These are phyloP conservation scores for Cavenderia fasciculata DNA, from an alignment of 78 protist species.

Conservation along the genomic window DNA sequence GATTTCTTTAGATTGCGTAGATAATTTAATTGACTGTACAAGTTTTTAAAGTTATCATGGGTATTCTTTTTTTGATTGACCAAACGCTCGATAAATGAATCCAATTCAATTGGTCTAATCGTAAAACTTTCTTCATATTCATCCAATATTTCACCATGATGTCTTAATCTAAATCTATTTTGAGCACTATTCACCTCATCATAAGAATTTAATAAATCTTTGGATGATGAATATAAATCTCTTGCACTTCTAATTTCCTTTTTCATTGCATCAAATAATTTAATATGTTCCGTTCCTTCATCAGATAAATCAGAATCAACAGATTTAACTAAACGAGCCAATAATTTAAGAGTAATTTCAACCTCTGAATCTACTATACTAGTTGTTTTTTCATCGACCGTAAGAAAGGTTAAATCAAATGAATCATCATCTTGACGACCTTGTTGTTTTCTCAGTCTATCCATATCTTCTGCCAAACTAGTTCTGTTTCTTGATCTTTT, in stretches of 20 bases:
- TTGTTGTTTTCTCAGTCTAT: too few species aligned
- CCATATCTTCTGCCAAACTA: too few species aligned
- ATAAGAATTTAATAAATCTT: slow-evolving; percentile 29
- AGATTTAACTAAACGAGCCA: background rate
- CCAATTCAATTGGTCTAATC: slow-evolving; percentile 18
- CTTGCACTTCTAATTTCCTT: background rate
- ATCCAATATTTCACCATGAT: slow-evolving; percentile 57
- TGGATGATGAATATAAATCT: slow-evolving; percentile 21
- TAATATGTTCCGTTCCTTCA: slow-evolving; percentile 43
- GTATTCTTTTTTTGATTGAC: slow-evolving; percentile 26
- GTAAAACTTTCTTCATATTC: slow-evolving; percentile 22
- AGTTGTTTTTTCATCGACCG: background rate
- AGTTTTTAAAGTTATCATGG: slow-evolving; percentile 18
- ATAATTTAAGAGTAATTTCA: slow-evolving; percentile 18
- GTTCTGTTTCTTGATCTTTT: too few species aligned
- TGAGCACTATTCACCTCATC: slow-evolving; percentile 42
- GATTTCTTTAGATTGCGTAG: slow-evolving; percentile 9
- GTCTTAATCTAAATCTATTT: slow-evolving; percentile 10
- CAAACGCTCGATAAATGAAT: slow-evolving; percentile 53
- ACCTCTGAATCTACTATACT: slow-evolving; percentile 40
- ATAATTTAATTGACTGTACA: slow-evolving; percentile 32
- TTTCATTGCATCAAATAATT: slow-evolving; percentile 17
- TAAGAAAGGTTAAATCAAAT: background rate
- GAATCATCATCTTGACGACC: background rate
- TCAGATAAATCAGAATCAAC: background rate